phyloP scores from a whole-genome alignment of 1,139 yeast genomes.

The Yamadazyma songkhlaensis region DNA sequence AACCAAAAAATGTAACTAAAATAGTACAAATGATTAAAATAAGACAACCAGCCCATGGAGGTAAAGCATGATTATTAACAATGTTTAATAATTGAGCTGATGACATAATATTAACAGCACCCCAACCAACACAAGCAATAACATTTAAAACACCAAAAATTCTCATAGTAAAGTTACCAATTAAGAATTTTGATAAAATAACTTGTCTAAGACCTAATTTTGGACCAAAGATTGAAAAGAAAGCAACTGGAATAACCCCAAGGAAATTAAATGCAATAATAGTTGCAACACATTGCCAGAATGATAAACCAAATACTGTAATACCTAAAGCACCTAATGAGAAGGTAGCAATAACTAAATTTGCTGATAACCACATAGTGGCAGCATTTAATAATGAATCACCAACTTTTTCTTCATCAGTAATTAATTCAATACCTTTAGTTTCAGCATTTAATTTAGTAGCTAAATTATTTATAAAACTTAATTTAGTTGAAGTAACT shows the following conservation, averaged over 20 bases:
- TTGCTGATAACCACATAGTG: conserved; percentile 92
- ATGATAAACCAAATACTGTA: conserved; percentile 49
- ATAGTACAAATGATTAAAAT: conserved; percentile 69
- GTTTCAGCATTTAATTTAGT: conserved; percentile 52
- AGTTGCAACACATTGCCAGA: conserved; percentile 62
- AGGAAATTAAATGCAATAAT: conserved; percentile 71
- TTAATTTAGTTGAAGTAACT: conserved; percentile 15
- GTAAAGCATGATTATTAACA: conserved; percentile 67
- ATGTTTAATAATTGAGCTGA: conserved; percentile 82
- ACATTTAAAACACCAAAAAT: conserved; percentile 75
- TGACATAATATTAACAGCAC: conserved; percentile 88
- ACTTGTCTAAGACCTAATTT: conserved; percentile 86
- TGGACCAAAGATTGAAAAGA: conserved; percentile 80
- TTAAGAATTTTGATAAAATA: conserved; percentile 73
- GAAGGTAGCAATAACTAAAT: conserved; percentile 81
- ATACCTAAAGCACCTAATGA: conserved; percentile 81
- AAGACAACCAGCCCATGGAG: conserved; percentile 90
- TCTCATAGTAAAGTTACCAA: conserved; percentile 75
- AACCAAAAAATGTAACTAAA: conserved; percentile 81
- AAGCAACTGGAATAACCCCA: conserved; percentile 80
- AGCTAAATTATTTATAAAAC: conserved; percentile 28
- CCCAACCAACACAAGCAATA: conserved; percentile 93
- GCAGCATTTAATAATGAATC: conserved; percentile 66
- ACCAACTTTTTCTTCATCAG: conserved; percentile 66
- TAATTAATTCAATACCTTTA: conserved; percentile 66